phyloP scores from a whole-genome alignment of 2,329 filamentous ascomycete genomes.

The Penicillium fuscoglaucum region DNA sequence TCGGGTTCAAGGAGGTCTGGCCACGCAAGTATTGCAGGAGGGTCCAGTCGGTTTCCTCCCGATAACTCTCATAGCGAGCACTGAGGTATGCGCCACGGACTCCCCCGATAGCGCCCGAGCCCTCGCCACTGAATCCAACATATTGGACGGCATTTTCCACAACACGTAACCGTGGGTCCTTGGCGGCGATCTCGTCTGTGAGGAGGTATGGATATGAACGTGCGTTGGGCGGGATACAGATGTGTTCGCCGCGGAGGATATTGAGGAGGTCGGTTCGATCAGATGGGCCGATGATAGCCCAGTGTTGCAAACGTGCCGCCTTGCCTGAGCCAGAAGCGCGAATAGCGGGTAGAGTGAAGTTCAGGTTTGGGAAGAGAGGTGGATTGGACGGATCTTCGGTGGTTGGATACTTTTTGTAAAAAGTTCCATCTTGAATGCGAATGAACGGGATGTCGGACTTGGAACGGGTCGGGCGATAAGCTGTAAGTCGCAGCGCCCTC shows the following conservation, averaged over 20 bases:
- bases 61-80: slow-evolving; percentile 82
- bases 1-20: slow-evolving; percentile 78
- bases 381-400: slow-evolving; percentile 53
- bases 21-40: slow-evolving; percentile 78
- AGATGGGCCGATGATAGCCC: slow-evolving; percentile 79
- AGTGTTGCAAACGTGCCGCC: slow-evolving; percentile 57
- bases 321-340: background rate
- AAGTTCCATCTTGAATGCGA: slow-evolving; percentile 74
- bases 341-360: slow-evolving; percentile 62
- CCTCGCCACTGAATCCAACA: slow-evolving; percentile 83
- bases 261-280: slow-evolving; percentile 83
- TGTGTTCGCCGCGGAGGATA: slow-evolving; percentile 70
- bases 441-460: slow-evolving; percentile 57
- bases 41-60: slow-evolving; percentile 85
- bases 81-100: slow-evolving; percentile 76
- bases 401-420: slow-evolving; percentile 74
- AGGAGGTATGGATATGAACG: slow-evolving; percentile 78
- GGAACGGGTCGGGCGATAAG: slow-evolving; percentile 5
- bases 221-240: slow-evolving; percentile 73
- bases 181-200: slow-evolving; percentile 57
- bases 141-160: slow-evolving; percentile 74
- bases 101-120: slow-evolving; percentile 50
- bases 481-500: slow-evolving; percentile 4
- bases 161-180: slow-evolving; percentile 54
- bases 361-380: slow-evolving; percentile 70